These are phyloP conservation scores for Dacryopinax primogenitus DNA, from an alignment of 768 basidiomycete genomes.

Conservation along the genomic window DNA sequence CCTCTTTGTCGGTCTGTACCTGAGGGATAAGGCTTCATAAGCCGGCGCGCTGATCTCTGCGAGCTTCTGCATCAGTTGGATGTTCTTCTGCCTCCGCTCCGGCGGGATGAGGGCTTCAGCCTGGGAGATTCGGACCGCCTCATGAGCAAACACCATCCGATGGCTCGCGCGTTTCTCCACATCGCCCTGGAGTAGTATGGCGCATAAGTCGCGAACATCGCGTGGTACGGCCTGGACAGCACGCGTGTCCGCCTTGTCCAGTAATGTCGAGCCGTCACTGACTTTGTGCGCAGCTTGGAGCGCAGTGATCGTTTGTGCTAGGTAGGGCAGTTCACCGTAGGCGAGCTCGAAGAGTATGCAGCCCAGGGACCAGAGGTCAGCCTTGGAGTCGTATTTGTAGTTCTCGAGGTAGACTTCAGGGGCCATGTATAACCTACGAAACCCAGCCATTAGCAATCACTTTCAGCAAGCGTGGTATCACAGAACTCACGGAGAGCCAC, in stretches of 20 bases:
- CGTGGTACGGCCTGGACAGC: not conserved
- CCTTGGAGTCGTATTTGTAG: constrained; percentile 95
- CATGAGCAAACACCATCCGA: not conserved
- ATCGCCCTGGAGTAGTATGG: not conserved
- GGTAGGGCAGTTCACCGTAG: constrained; percentile 1
- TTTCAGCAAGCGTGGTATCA: not conserved
- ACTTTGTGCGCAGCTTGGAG: constrained; percentile 4
- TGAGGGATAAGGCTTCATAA: not conserved
- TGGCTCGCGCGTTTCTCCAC: constrained; percentile 4
- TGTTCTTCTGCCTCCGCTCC: constrained; percentile 51
- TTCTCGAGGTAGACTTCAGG: constrained; percentile 86
- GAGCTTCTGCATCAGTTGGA: constrained; percentile 87
- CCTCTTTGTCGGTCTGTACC: not conserved
- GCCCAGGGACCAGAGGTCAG: constrained; percentile 96
- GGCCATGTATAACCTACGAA: constrained; percentile 83
- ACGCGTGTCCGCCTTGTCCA: not conserved
- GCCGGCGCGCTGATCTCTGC: constrained; percentile 23
- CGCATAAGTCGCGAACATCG: not conserved
- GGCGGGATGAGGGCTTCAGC: not conserved
- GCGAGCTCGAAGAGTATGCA: constrained; percentile 92
- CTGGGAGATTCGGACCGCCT: not conserved
- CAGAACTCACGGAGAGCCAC: constrained; percentile 78
- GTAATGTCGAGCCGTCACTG: not conserved
- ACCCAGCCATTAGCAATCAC: not conserved
- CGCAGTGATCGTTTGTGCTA: constrained; percentile 1